phyloP scores from a whole-genome alignment of 192 early-diverging fungal species.

The Entomortierella parvispora region DNA sequence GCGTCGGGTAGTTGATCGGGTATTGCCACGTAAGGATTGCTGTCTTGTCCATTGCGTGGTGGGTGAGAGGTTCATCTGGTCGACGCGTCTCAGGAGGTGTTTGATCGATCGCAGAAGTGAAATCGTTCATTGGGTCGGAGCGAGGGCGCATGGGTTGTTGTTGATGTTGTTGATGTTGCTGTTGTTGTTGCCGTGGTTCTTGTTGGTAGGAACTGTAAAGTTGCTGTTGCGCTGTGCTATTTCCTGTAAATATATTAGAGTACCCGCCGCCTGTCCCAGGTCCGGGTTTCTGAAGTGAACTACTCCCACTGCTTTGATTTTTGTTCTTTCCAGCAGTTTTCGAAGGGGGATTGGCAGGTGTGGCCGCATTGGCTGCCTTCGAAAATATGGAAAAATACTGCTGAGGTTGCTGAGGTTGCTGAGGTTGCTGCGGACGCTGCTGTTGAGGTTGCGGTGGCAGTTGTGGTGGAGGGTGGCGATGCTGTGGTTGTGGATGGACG shows the following conservation, averaged over 20 bases:
- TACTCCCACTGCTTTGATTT: slow-evolving; percentile 2
- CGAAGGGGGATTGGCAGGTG: neutral
- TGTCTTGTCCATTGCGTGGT: slow-evolving; percentile 62
- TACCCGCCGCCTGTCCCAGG: neutral
- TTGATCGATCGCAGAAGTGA: slow-evolving; percentile 21
- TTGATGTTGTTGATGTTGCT: slow-evolving; percentile 10
- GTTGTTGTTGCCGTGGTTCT: slow-evolving; percentile 1
- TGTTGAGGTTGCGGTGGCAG: slow-evolving; percentile 12
- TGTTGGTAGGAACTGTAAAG: too few relatives aligned
- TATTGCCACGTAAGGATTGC: slow-evolving; percentile 76
- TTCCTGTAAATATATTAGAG: neutral
- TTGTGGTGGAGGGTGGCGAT: too few relatives aligned
- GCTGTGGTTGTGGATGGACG: neutral
- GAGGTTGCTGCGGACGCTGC: slow-evolving; percentile 1
- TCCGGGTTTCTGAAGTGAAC: too few relatives aligned
- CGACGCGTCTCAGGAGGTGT: slow-evolving; percentile 11
- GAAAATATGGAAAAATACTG: slow-evolving; percentile 35
- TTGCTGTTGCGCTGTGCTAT: too few relatives aligned
- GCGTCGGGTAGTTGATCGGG: slow-evolving; percentile 73
- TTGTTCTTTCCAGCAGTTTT: neutral
- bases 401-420: slow-evolving; percentile 1
- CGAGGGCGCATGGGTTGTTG: slow-evolving; percentile 16
- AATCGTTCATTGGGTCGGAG: slow-evolving; percentile 35
- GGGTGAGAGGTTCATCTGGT: slow-evolving; percentile 26
- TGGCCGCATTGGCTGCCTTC: slow-evolving; percentile 20